Base-by-base conservation (phyloP, 176 grass and related monocot species). In the Alopecurus myosuroides region DNA sequence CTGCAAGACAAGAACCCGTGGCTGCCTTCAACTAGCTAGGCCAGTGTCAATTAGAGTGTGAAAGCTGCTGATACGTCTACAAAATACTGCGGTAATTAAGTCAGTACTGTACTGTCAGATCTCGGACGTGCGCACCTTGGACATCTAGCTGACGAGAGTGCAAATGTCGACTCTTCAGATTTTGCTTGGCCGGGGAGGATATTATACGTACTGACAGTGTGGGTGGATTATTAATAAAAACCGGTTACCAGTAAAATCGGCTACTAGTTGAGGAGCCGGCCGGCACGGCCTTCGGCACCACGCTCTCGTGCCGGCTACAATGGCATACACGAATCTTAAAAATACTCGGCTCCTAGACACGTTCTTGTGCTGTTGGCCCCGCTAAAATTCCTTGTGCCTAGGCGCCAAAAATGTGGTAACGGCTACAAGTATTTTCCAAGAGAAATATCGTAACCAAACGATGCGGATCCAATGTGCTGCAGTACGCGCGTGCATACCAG, bases 301-400 rank as follows among this genome's bases (percentile, higher is more conserved):
- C 40, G 25, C 72, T 86, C 33, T 25, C 33, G 26, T 81, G 77
- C 72, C 78, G 70, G 62, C 61, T 63, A 77, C 34, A 49, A 42
- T 50, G 22, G 31, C 34, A 6, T 20, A 4, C 62, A 52, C 57
- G 36, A 85, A 79, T 64, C 86, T 60, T 88, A 52, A 70, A 78
- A 64, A 14, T 48, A 15, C 42, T 45, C 20, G 0, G 0, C 42
- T 51, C 20, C 28, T 73, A 48, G 39, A 66, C 89, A 70, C 57
- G 31, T 80, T 55, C 31, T 57, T 83, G 81, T 18, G 3, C 20
- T 12, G 23, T 22, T 25, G 72, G 36, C 69, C 34, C 86, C 76
- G 41, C 8, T 48, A n/a, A 64, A 50, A 49, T 62, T 53, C 81
- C 36, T 4, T 7, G 41, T 63, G 35, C 34, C 23, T 55, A n/a